These are phyloP conservation scores for Scheffersomyces coipomensis DNA, from an alignment of 805 yeast genomes.

Conservation along the genomic window DNA sequence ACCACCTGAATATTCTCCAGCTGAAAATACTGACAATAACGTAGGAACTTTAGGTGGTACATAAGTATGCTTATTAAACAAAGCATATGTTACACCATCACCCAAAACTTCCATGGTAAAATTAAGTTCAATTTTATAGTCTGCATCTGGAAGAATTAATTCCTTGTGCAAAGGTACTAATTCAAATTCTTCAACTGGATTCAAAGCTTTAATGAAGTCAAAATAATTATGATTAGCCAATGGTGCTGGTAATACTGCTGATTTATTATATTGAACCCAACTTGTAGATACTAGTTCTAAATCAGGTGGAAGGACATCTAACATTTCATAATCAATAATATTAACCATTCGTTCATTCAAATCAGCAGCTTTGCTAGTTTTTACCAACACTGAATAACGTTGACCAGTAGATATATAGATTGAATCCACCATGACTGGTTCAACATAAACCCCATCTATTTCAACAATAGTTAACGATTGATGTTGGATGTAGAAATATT, in stretches of 20 bases:
- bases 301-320: conserved; percentile 69
- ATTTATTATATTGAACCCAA: conserved; percentile 56
- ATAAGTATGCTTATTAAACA: conserved; percentile 86
- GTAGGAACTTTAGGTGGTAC: conserved; percentile 83
- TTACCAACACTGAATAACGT: conserved; percentile 78
- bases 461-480: conserved; percentile 86
- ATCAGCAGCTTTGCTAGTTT: conserved; percentile 61
- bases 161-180: conserved; percentile 26
- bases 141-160: conserved; percentile 65
- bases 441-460: conserved; percentile 86
- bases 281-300: conserved; percentile 73
- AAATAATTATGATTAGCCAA: conserved; percentile 17
- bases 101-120: conserved; percentile 82
- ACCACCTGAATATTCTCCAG: no score
- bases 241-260: conserved; percentile 39
- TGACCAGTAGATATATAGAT: conserved; percentile 88
- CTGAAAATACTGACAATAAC: conserved; percentile 70
- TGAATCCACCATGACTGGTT: conserved; percentile 66
- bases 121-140: conserved; percentile 63
- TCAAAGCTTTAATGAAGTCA: conserved; percentile 40
- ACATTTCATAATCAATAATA: conserved; percentile 76
- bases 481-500: conserved; percentile 84
- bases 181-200: conserved; percentile 43
- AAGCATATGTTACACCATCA: conserved; percentile 92
- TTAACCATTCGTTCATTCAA: conserved; percentile 80